A percentile compares a stretch with the other conserved stretches of the same genome.
Conservation (phyloP, 1,284 basidiomycete species). For the Fomitopsis schrenkii region DNA sequence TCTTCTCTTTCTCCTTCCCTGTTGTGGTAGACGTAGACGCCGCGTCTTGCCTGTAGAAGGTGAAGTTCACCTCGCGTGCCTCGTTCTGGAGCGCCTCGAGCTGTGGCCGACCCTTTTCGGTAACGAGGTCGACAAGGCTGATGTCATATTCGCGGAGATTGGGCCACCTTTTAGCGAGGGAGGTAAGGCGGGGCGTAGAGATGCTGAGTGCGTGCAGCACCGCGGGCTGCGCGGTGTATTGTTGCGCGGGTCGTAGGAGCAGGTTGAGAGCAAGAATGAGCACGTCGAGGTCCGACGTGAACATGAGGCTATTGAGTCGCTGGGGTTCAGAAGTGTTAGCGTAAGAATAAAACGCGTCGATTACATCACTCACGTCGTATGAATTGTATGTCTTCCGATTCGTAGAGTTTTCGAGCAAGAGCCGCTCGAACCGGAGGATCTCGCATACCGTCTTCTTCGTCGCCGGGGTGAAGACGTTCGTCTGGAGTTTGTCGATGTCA, state of each 20-base stretch:
- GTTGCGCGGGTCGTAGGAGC: conserved; percentile 89
- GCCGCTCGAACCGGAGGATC: conserved; percentile 84
- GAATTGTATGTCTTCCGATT: conserved; percentile 96
- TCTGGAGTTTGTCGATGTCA: conserved; percentile 78
- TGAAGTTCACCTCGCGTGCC: conserved; percentile 72
- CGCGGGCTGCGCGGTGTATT: conserved; percentile 83
- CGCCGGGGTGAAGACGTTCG: conserved; percentile 72
- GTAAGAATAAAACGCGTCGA: conserved; percentile 8
- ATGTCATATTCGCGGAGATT: conserved; percentile 71
- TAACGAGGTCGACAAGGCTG: conserved; percentile 65
- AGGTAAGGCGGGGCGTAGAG: conserved; percentile 67
- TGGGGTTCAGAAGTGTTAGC: conserved; percentile 29
- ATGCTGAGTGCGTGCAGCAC: conserved; percentile 76
- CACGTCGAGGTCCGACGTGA: conserved; percentile 87
- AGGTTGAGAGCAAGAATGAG: conserved; percentile 83
- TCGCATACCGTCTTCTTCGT: conserved; percentile 79
- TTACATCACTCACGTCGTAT: conserved; percentile 77
- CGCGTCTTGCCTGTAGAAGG: conserved; percentile 62
- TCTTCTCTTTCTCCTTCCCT: conserved; percentile 38
- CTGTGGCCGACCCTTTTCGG: conserved; percentile 44
- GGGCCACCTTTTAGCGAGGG: conserved; percentile 72
- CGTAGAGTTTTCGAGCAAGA: conserved; percentile 96
- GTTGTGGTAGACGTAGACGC: conserved; percentile 15
- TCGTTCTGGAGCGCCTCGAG: conserved; percentile 61
- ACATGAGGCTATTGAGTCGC: conserved; percentile 88